Evolutionary conservation across 805 yeast species (phyloP).

Genomic region (Metschnikowia reukaufii): DNA sequence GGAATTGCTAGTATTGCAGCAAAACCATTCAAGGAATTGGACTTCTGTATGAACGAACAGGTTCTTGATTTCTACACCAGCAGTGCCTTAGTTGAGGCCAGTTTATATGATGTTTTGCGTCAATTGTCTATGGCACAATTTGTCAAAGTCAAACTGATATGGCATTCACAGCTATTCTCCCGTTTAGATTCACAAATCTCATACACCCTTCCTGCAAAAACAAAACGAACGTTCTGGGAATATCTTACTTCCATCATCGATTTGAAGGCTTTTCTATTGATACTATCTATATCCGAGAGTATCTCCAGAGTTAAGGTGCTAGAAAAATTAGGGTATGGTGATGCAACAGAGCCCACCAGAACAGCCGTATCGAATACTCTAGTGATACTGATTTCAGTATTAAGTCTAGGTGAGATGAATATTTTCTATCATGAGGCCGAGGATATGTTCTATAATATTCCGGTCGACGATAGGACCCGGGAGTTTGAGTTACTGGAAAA

Average conservation of each 20-base stretch:
- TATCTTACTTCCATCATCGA: conserved; percentile 30
- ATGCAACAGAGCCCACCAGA: conserved; percentile 7
- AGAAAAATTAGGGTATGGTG: conserved; percentile 28
- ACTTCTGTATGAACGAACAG: conserved; percentile 14
- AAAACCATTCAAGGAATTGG: conserved; percentile 31
- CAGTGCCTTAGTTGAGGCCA: conserved; percentile 1
- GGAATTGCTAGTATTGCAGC: conserved; percentile 26
- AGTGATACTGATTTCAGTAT: conserved; percentile 25
- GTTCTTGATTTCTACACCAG: conserved; percentile 25
- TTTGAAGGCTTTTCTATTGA: conserved; percentile 30
- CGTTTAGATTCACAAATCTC: conserved; percentile 11
- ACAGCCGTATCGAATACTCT: conserved; percentile 22
- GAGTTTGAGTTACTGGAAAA: conserved; percentile 17
- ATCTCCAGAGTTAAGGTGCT: conserved; percentile 26
- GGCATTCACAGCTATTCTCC: conserved; percentile 2
- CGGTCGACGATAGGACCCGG: conserved; percentile 12
- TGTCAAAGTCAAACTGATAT: conserved; percentile 14
- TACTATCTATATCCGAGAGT: conserved; percentile 27
- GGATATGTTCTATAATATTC: conserved; percentile 27
- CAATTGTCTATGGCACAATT: conserved; percentile 26
- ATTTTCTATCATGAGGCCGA: conserved; percentile 27
- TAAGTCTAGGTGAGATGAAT: conserved; percentile 30
- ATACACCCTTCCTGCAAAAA: conserved; percentile 14
- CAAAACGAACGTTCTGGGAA: conserved; percentile 21
- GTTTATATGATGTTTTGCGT: conserved; percentile 17